Evolutionary conservation across 1,284 basidiomycete species (phyloP), one percentile per base, ranked within the genome.

Genomic region (Ustilago lituana): DNA sequence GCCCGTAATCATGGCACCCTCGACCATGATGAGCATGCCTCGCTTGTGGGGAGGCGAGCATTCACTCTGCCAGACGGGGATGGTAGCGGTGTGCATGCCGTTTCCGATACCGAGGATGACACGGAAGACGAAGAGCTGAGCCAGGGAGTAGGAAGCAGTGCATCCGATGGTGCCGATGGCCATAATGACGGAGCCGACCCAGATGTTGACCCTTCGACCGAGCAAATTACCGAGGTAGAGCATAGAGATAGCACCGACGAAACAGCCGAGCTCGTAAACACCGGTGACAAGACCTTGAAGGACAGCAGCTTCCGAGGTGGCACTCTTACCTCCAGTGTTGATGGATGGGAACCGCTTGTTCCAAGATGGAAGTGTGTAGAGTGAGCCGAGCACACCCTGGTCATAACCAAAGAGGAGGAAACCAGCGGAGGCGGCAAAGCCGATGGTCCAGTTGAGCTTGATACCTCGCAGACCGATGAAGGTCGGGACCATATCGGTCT

Each of bases 81-180:
- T 81, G n/a, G 79, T 80, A 2, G 79, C 75, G 2, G 79, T 81
- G 56, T 81, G 76, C 70, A 80, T 79, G 8, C 79, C 79, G 57
- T 81, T 81, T 7, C 79, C 79, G 20, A 81, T 74, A 15, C 79
- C 79, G 22, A 73, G 64, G 24, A 81, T 61, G 39, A 81, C 69
- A 43, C 79, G 78, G 39, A 73, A 78, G 32, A 75, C 74, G 50
- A 78, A 77, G 12, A 81, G 68, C 62, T 69, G 54, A 9, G 64
- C 74, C 12, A 79, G 46, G 20, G 49, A 64, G 62, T 66, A 72
- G 23, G 74, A 64, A 27, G 74, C 62, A 14, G 59, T 52, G 62
- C 77, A 77, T 14, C 78, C 63, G 24, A 75, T 65, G 26, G 73
- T 65, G 41, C 76, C 77, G 14, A 77, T 44, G 19, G 64, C 50